These are phyloP conservation scores for Hyaloscypha variabilis DNA, from an alignment of 495 filamentous ascomycete genomes.

Conservation along the genomic window DNA sequence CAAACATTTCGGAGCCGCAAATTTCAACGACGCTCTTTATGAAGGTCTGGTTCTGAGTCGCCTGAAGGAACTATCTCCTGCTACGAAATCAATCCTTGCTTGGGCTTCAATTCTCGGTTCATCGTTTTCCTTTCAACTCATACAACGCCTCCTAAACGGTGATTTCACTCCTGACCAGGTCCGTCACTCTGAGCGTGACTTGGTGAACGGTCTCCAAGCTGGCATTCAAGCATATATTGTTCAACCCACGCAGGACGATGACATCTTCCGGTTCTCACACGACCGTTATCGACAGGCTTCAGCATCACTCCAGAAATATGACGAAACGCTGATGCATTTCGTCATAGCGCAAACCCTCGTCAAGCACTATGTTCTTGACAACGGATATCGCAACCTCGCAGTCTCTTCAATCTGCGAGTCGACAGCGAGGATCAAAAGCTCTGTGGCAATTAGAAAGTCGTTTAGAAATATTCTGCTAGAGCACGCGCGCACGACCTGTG, in stretches of 20 bases:
- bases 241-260: constrained; percentile 73
- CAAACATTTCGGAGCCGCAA: constrained; percentile 75
- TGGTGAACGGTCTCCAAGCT: constrained; percentile 72
- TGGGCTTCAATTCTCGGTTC: constrained; percentile 82
- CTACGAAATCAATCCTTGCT: constrained; percentile 70
- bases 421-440: constrained; percentile 67
- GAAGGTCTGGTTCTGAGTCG: constrained; percentile 77
- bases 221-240: constrained; percentile 77
- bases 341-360: constrained; percentile 78
- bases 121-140: constrained; percentile 75
- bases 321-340: constrained; percentile 80
- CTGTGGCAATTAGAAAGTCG: constrained; percentile 55
- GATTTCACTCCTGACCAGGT: constrained; percentile 58
- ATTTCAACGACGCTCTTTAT: constrained; percentile 69
- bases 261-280: constrained; percentile 74
- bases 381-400: constrained; percentile 61
- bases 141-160: constrained; percentile 72
- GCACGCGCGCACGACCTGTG: constrained; percentile 71
- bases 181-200: constrained; percentile 43
- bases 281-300: constrained; percentile 81
- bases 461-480: constrained; percentile 75
- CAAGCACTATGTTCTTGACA: constrained; percentile 62
- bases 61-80: constrained; percentile 71
- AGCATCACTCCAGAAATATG: constrained; percentile 64
- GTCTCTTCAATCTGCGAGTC: constrained; percentile 79